Evolutionary conservation across 192 early-diverging fungal species (phyloP).

Genomic region (Cetraspora pellucida): DNA sequence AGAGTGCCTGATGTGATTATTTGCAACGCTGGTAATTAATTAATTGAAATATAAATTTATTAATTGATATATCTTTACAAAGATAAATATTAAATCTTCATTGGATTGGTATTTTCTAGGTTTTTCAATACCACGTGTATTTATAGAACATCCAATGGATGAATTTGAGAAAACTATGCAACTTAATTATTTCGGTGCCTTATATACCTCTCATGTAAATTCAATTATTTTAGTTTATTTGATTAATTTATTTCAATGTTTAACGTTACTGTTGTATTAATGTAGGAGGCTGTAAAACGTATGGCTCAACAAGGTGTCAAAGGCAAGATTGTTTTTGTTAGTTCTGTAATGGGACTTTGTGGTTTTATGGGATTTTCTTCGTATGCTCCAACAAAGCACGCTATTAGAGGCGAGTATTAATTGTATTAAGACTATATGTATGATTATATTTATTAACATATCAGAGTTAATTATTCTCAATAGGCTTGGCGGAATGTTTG

Average conservation of each 20-base stretch:
- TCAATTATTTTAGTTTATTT: not conserved
- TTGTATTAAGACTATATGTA: no score
- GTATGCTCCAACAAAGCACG: slow-evolving; percentile 74
- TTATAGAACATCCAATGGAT: slow-evolving; percentile 61
- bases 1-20: slow-evolving; percentile 58
- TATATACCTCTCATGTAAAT: slow-evolving; percentile 67
- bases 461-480: no score
- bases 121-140: slow-evolving; percentile 60
- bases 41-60: not conserved
- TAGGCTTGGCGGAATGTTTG: slow-evolving; percentile 70
- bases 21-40: slow-evolving; percentile 61
- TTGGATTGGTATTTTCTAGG: slow-evolving; percentile 30
- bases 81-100: not conserved
- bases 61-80: not conserved
- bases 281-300: slow-evolving; percentile 60
- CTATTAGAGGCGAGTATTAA: slow-evolving; percentile 72
- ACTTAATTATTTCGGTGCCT: slow-evolving; percentile 69
- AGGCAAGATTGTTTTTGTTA: slow-evolving; percentile 74
- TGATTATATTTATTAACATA: no score
- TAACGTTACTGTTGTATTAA: no score
- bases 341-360: slow-evolving; percentile 66
- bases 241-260: not conserved
- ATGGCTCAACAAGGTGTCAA: slow-evolving; percentile 62
- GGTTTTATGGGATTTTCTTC: slow-evolving; percentile 69
- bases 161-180: slow-evolving; percentile 61